These are phyloP conservation scores for Emmonsia crescens DNA, from an alignment of 2,329 filamentous ascomycete species.

Conservation along the genomic window DNA sequence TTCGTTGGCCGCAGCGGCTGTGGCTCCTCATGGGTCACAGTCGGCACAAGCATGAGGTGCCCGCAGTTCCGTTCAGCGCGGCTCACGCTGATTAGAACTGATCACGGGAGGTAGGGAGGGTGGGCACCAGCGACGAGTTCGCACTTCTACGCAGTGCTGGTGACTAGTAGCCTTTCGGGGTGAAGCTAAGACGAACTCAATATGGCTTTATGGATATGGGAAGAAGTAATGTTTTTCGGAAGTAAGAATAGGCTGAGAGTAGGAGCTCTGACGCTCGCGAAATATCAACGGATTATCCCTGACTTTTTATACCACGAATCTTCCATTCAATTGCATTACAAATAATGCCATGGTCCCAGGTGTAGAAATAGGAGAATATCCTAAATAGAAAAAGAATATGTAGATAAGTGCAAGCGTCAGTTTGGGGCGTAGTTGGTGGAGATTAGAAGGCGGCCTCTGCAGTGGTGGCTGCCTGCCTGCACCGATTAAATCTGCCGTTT, in stretches of 20 bases:
- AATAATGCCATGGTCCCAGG: neutral
- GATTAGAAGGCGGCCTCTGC: neutral
- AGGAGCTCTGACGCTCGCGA: neutral
- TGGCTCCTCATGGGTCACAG: neutral
- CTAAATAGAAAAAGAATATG: neutral
- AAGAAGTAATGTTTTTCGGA: neutral
- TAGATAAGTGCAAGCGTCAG: neutral
- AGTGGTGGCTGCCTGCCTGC: neutral
- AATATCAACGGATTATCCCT: neutral
- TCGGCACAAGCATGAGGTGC: neutral
- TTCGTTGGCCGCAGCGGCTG: neutral
- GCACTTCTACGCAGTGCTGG: constrained; percentile 2
- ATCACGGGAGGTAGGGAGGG: neutral
- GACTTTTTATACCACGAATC: neutral
- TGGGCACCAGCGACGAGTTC: constrained; percentile 1
- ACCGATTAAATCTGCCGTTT: neutral
- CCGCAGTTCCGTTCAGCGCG: neutral
- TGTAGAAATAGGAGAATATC: neutral
- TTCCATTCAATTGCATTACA: neutral
- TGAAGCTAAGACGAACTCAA: constrained; percentile 4
- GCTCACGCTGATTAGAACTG: neutral
- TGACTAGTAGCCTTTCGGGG: neutral
- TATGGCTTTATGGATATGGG: neutral
- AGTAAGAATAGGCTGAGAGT: neutral
- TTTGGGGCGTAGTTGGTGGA: neutral